Evolutionary conservation across 768 basidiomycete species (phyloP).

Genomic region (Imleria badia): DNA sequence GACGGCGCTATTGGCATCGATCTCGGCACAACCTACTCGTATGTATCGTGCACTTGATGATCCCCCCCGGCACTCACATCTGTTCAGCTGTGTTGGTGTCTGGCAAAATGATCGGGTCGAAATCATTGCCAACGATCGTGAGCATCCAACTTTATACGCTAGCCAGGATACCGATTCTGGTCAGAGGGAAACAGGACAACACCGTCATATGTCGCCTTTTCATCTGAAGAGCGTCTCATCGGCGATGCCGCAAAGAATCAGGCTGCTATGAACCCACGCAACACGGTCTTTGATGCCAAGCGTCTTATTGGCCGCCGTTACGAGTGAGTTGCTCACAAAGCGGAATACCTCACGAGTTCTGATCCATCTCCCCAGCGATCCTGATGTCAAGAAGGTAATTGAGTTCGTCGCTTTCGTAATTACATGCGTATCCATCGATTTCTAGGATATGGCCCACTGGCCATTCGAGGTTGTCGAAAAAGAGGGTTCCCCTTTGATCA

Average conservation of each 20-base stretch:
- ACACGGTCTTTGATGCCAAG: conserved; percentile 99
- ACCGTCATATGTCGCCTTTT: conserved; percentile 99
- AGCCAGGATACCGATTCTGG: not conserved
- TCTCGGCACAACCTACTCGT: conserved; percentile 98
- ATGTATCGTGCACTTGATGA: conserved; percentile 30
- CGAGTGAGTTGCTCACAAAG: conserved; percentile 56
- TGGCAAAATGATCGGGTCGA: conserved; percentile 99
- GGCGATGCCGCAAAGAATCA: conserved; percentile 99
- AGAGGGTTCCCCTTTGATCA: conserved; percentile 95
- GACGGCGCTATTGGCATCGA: conserved; percentile 98
- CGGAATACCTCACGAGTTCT: not conserved
- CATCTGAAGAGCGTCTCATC: conserved; percentile 92
- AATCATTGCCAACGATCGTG: conserved; percentile 97
- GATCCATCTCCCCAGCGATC: conserved; percentile 55
- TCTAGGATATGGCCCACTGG: conserved; percentile 94
- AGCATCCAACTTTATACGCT: conserved; percentile 32
- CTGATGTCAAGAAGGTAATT: conserved; percentile 83
- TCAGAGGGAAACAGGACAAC: conserved; percentile 98
- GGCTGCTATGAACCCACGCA: conserved; percentile 98
- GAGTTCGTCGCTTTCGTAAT: not conserved
- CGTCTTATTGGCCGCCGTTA: conserved; percentile 97
- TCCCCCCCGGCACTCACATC: conserved; percentile 23
- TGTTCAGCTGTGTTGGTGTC: conserved; percentile 89
- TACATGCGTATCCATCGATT: not conserved
- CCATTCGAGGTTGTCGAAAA: conserved; percentile 96